These are phyloP conservation scores for Arachis stenosperma DNA, from an alignment of 306 rosid species.

Conservation along the genomic window DNA sequence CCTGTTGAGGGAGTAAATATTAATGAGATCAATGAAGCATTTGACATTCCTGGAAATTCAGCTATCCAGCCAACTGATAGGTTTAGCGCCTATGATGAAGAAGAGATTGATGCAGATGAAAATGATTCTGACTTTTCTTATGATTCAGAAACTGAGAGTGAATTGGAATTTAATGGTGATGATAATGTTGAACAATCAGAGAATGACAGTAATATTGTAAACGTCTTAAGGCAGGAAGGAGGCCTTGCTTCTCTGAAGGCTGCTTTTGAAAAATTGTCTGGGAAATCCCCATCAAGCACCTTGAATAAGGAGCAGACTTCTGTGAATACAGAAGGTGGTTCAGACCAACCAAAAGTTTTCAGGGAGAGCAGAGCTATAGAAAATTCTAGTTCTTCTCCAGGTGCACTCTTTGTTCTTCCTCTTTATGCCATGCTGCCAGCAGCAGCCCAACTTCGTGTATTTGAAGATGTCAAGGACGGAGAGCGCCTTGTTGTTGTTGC, in stretches of 20 bases:
- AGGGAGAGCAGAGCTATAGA: slow-evolving; percentile 39
- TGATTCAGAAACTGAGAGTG: slow-evolving; percentile 75
- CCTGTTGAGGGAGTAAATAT: slow-evolving; percentile 56
- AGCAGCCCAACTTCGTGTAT: slow-evolving; percentile 75
- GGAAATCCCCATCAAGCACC: slow-evolving; percentile 42
- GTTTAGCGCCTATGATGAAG: slow-evolving; percentile 69
- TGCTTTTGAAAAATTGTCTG: slow-evolving; percentile 72
- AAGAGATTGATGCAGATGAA: slow-evolving; percentile 43
- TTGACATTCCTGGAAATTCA: slow-evolving; percentile 57
- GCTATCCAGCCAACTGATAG: slow-evolving; percentile 56
- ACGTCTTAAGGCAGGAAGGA: slow-evolving; percentile 57
- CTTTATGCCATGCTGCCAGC: slow-evolving; percentile 95
- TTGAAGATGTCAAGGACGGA: slow-evolving; percentile 75
- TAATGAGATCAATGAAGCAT: slow-evolving; percentile 78
- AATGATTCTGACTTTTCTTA: slow-evolving; percentile 59
- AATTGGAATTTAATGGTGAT: slow-evolving; percentile 59
- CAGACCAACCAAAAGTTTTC: slow-evolving; percentile 43
- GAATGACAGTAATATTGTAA: slow-evolving; percentile 43
- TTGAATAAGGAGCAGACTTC: slow-evolving; percentile 43
- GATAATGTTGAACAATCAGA: slow-evolving; percentile 43
- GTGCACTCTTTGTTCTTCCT: slow-evolving; percentile 74
- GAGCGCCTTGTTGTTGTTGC: slow-evolving; percentile 88
- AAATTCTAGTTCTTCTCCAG: slow-evolving; percentile 44
- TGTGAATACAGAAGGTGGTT: slow-evolving; percentile 41
- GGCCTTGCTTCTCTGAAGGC: slow-evolving; percentile 70